These are phyloP conservation scores for Jatropha multifida DNA, from an alignment of 441 rosid species.

Conservation along the genomic window DNA sequence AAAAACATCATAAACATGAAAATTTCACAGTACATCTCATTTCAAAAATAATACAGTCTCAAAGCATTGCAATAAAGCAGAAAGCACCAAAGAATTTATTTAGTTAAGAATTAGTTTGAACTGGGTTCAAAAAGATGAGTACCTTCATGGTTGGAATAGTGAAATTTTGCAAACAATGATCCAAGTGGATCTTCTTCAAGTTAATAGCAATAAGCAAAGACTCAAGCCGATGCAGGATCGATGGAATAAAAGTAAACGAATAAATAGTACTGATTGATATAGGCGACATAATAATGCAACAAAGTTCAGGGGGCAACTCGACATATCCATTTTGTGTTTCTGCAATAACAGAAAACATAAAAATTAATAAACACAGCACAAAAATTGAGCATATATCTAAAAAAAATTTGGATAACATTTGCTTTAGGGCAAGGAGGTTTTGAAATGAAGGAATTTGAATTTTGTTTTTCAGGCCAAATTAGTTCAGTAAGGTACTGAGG, in stretches of 20 bases:
- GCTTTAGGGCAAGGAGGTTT: neutral
- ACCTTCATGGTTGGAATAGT: conserved; percentile 79
- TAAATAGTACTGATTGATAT: conserved; percentile 66
- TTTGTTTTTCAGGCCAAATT: neutral
- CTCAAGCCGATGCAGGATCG: conserved; percentile 75
- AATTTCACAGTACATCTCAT: neutral
- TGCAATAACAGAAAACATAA: conserved; percentile 32
- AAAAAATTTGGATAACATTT: neutral
- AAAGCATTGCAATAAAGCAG: neutral
- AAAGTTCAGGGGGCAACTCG: conserved; percentile 92
- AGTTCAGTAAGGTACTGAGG: neutral
- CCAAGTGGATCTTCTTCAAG: conserved; percentile 55
- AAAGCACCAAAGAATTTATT: neutral
- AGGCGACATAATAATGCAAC: conserved; percentile 60
- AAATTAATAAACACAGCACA: neutral
- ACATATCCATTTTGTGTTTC: conserved; percentile 49
- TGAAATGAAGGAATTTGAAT: neutral
- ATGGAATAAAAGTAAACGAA: conserved; percentile 71
- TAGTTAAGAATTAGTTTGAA: neutral
- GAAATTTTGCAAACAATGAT: conserved; percentile 37
- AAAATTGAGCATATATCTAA: neutral
- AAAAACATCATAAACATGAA: neutral
- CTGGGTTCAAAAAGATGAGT: conserved; percentile 9
- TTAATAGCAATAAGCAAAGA: conserved; percentile 70
- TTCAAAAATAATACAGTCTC: neutral